A percentile compares a stretch with the other conserved stretches of the same genome.
Evolutionary conservation across 192 early-diverging fungal species (phyloP).

Genomic region (Chytriomyces hyalinus): DNA sequence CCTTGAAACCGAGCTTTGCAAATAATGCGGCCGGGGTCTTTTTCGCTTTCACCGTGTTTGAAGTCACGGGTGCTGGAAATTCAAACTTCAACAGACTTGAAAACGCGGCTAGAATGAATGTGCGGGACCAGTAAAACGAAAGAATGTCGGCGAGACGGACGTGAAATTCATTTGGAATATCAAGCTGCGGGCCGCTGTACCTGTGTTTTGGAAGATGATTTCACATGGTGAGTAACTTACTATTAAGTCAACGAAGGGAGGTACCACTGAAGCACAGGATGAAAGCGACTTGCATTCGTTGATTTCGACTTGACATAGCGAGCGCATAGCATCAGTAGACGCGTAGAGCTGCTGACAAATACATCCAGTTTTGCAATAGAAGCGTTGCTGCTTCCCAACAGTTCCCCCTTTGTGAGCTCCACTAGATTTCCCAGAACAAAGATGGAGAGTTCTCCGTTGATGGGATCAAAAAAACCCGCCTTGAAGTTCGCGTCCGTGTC

Average conservation of each 20-base stretch:
- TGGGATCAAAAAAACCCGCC: background rate
- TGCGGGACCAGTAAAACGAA: slow-evolving; percentile 21
- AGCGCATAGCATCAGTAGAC: slow-evolving; percentile 8
- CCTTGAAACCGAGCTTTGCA: slow-evolving; percentile 15
- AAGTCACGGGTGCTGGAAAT: slow-evolving; percentile 10
- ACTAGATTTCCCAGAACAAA: slow-evolving; percentile 9
- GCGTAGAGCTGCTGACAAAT: slow-evolving; percentile 1
- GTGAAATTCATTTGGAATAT: slow-evolving; percentile 32
- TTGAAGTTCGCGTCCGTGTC: background rate
- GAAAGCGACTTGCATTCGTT: slow-evolving; percentile 27
- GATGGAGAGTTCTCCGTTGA: slow-evolving; percentile 20
- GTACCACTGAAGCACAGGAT: slow-evolving; percentile 36
- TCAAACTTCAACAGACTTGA: slow-evolving; percentile 1
- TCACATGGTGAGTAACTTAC: background rate
- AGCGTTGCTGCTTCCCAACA: background rate
- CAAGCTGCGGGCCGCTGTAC: slow-evolving; percentile 27
- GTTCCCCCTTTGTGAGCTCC: background rate
- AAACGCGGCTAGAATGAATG: slow-evolving; percentile 23
- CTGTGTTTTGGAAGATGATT: background rate
- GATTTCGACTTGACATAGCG: slow-evolving; percentile 25
- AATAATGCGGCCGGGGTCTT: background rate
- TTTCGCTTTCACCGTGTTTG: background rate
- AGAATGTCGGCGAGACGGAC: background rate
- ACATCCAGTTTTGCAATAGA: background rate
- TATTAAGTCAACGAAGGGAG: background rate